Percentiles rank a stretch among this genome's conserved stretches.
Evolutionary conservation across 768 basidiomycete genomes (phyloP).

Genomic region (Hypholoma fasciculare): DNA sequence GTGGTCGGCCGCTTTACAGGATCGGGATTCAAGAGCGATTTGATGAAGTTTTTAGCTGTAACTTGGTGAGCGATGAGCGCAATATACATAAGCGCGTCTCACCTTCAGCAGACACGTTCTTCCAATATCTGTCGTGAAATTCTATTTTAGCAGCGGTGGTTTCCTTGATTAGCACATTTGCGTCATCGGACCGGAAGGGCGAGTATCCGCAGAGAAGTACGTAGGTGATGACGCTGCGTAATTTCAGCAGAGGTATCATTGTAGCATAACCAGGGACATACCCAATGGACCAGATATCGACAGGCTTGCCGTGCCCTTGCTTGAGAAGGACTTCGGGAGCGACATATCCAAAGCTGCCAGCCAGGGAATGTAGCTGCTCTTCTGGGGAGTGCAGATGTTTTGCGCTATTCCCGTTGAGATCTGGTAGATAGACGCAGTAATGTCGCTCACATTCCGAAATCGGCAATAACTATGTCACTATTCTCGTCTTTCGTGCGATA

Average conservation of each 20-base stretch:
- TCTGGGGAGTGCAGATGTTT: slow-evolving; percentile 77
- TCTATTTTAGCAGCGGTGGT: slow-evolving; percentile 84
- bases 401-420: slow-evolving; percentile 47
- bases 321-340: slow-evolving; percentile 87
- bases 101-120: slow-evolving; percentile 83
- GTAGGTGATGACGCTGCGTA: slow-evolving; percentile 84
- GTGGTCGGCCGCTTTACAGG: slow-evolving; percentile 74
- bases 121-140: slow-evolving; percentile 96
- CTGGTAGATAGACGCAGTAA: not conserved
- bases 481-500: slow-evolving; percentile 76
- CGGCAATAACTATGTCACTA: slow-evolving; percentile 92
- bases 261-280: slow-evolving; percentile 31
- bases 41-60: slow-evolving; percentile 85
- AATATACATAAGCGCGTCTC: too few species aligned
- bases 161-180: slow-evolving; percentile 73
- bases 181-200: slow-evolving; percentile 87
- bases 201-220: slow-evolving; percentile 94
- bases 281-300: slow-evolving; percentile 95
- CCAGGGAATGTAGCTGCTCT: slow-evolving; percentile 70
- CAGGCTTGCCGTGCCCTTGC: slow-evolving; percentile 86
- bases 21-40: slow-evolving; percentile 66
- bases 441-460: slow-evolving; percentile 87
- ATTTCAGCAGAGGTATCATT: not conserved
- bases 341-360: slow-evolving; percentile 86
- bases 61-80: not conserved